Base-by-base conservation (phyloP, 2,329 filamentous ascomycete species). In the Teratosphaeria nubilosa region DNA sequence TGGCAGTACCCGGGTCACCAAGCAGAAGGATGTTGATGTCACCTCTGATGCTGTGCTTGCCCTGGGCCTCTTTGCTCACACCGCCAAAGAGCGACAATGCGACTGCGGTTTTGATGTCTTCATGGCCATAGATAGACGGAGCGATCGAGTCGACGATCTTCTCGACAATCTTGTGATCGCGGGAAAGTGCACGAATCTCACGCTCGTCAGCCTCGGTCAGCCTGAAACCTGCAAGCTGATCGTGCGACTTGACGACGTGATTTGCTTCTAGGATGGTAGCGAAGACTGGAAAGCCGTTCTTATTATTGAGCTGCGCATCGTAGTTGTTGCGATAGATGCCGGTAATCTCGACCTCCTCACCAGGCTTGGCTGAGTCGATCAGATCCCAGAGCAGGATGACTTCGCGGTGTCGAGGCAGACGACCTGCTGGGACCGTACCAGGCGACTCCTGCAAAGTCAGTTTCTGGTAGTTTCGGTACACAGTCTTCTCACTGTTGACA, bases 381-480 rank as follows among this genome's bases (percentile, higher is more conserved):
- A 99, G 80, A 76, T 99, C 94, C 84, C 94, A 97, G 2, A 99
- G 83, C 13, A 99, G 82, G 63, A 99, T 91, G 41, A 99, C 92
- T 71, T 99, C 94, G 56, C 94, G 85, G 70, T 94, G 89, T 57
- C 95, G 87, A 3, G 94, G 94, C 53, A 99, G 82, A 74, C 94
- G 91, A 68, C 94, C 94, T 37, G 95, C 91, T 4, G 94, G 95
- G 2, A 99, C 94, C 6, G 94, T 97, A 57, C 94, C 95, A 3
- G 94, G 94, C 0, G 95, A 96, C 73, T 99, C 94, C 70, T 99
- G 94, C 13, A 99, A 82, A 0, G 94, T 99, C 66, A 99, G 80
- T 72, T 96, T 99, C 73, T 99, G 94, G 75, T 96, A 99, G 74
- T 99, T 99, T 62, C 94, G 88, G 76, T 99, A 99, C 16, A 99